Evolutionary conservation across 202 grass and related monocot genomes (phyloP).

Genomic region (Brachypodium distachyon): DNA sequence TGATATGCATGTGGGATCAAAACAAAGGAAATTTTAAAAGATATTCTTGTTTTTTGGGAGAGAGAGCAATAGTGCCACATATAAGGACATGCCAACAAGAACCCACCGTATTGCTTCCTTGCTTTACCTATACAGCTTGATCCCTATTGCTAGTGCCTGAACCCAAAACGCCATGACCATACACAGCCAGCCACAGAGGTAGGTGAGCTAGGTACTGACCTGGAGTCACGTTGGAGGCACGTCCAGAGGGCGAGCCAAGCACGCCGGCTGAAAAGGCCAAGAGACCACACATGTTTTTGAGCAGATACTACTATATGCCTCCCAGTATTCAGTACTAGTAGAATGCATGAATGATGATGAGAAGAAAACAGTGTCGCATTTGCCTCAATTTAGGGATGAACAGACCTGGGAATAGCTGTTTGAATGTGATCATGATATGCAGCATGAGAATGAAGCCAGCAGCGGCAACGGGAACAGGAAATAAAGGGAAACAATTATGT

Average conservation of each 20-base stretch:
- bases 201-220: constrained; percentile 33
- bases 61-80: not conserved
- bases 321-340: no score
- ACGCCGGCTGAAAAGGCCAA: constrained; percentile 23
- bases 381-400: constrained; percentile 14
- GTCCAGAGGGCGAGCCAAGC: constrained; percentile 27
- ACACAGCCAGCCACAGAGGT: constrained; percentile 8
- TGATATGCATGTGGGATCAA: not conserved
- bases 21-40: not conserved
- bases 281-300: constrained; percentile 13
- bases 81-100: constrained; percentile 12
- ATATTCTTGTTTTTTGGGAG: not conserved
- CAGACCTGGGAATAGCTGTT: not conserved
- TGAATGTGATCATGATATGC: constrained; percentile 9
- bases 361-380: constrained; percentile 33
- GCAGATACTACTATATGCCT: not conserved
- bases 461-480: not conserved
- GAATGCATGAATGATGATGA: constrained; percentile 11
- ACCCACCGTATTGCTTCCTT: not conserved
- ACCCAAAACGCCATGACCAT: not conserved
- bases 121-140: not conserved
- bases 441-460: not conserved
- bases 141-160: not conserved
- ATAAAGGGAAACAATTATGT: constrained; percentile 4
- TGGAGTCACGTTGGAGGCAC: constrained; percentile 47